Conservation (phyloP, 371 early-diverging fungal species). For the Circinella minor region DNA sequence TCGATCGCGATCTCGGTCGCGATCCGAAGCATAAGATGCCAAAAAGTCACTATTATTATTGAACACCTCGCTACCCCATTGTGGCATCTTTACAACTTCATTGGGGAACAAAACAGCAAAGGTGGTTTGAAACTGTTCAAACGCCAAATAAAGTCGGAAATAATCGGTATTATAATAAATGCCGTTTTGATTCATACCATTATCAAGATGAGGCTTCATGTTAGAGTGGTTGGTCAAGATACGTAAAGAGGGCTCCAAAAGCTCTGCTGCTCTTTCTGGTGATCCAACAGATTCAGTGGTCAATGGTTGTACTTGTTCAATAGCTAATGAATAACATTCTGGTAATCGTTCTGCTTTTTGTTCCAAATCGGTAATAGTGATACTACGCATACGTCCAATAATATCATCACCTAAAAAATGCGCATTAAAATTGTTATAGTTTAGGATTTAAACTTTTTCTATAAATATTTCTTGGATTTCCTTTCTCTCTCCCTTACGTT, state of each 20-base stretch:
- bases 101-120: constrained; percentile 44
- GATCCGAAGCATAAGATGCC: constrained; percentile 16
- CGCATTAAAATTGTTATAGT: neutral
- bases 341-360: constrained; percentile 47
- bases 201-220: constrained; percentile 55
- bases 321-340: constrained; percentile 38
- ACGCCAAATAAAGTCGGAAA: constrained; percentile 49
- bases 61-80: constrained; percentile 12
- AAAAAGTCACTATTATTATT: constrained; percentile 8
- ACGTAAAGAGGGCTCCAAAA: constrained; percentile 37
- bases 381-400: constrained; percentile 40
- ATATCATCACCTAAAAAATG: constrained; percentile 47
- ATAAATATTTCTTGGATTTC: neutral
- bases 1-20: constrained; percentile 45
- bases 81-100: constrained; percentile 26
- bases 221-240: constrained; percentile 46
- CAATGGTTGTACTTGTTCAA: constrained; percentile 22
- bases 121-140: constrained; percentile 50
- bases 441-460: neutral
- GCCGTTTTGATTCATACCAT: constrained; percentile 59
- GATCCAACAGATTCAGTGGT: constrained; percentile 15
- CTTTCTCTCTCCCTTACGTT: neutral
- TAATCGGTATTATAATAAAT: constrained; percentile 60
- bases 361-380: constrained; percentile 43
- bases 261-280: constrained; percentile 34